These are phyloP conservation scores for Botrytis porri DNA, from an alignment of 2,329 filamentous ascomycete genomes.

Conservation along the genomic window DNA sequence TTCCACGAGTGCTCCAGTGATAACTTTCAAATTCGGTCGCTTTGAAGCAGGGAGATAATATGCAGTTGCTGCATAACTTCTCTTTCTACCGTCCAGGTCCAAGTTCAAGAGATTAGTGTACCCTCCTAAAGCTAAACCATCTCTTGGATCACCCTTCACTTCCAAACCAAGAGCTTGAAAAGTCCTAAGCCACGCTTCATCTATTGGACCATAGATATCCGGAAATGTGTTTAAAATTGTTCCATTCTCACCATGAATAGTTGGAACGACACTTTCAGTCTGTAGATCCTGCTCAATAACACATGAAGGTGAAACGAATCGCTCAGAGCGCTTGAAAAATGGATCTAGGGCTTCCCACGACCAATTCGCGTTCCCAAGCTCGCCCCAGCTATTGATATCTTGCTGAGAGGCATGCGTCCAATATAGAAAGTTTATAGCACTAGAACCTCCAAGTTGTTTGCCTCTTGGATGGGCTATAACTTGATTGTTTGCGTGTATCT, in stretches of 20 bases:
- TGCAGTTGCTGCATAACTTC: constrained; percentile 27
- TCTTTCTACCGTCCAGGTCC: constrained; percentile 18
- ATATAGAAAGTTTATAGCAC: constrained; percentile 40
- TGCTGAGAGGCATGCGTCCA: constrained; percentile 25
- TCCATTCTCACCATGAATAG: constrained; percentile 46
- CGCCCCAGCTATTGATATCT: constrained; percentile 43
- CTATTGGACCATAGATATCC: not conserved
- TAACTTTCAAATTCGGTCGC: constrained; percentile 65
- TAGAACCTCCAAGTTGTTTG: constrained; percentile 39
- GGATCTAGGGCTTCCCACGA: constrained; percentile 39
- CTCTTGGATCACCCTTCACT: constrained; percentile 1
- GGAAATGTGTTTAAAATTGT: not conserved
- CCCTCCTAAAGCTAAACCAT: not conserved
- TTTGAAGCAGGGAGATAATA: constrained; percentile 25
- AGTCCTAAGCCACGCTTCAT: constrained; percentile 2
- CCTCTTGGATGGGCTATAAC: constrained; percentile 33
- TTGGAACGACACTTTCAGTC: constrained; percentile 38
- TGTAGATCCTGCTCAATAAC: constrained; percentile 5
- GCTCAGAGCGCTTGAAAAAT: constrained; percentile 40
- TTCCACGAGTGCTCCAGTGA: constrained; percentile 82
- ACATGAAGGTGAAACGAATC: not conserved
- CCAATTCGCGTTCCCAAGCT: constrained; percentile 20
- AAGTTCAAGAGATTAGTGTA: constrained; percentile 48
- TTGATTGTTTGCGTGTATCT: constrained; percentile 17
- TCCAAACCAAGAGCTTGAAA: not conserved